phyloP scores from a whole-genome alignment of 148 eudicot species.

The Rhododendron vialii region DNA sequence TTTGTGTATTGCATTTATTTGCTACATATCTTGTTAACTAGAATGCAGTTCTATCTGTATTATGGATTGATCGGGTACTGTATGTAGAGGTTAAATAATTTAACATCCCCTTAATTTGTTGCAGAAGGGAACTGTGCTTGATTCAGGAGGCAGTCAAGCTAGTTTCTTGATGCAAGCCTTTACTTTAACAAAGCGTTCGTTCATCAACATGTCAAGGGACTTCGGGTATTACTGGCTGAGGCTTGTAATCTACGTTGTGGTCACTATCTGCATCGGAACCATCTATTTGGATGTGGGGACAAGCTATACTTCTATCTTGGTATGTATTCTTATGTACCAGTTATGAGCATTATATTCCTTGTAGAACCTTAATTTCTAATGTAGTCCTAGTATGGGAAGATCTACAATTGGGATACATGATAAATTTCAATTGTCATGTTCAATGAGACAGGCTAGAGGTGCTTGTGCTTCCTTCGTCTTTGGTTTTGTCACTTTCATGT shows the following conservation, averaged over 20 bases:
- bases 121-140: conserved; percentile 95
- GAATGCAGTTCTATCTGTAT: neutral
- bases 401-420: neutral
- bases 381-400: neutral
- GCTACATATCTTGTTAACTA: neutral
- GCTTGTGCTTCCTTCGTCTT: conserved; percentile 93
- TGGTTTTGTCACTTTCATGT: conserved; percentile 97
- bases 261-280: conserved; percentile 86
- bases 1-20: neutral
- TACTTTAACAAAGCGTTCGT: conserved; percentile 80
- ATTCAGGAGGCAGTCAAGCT: conserved; percentile 92
- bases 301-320: conserved; percentile 75
- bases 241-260: conserved; percentile 82
- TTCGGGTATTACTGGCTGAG: conserved; percentile 96
- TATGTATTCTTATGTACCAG: conserved; percentile 23
- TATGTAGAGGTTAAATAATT: neutral
- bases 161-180: conserved; percentile 80
- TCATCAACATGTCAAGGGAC: conserved; percentile 95
- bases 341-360: neutral
- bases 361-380: neutral
- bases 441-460: conserved; percentile 68
- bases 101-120: neutral
- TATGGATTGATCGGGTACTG: neutral
- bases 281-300: conserved; percentile 85
- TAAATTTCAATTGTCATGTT: neutral